Conservation (phyloP, 345 rosid genomes). For the Heritiera fomes region DNA sequence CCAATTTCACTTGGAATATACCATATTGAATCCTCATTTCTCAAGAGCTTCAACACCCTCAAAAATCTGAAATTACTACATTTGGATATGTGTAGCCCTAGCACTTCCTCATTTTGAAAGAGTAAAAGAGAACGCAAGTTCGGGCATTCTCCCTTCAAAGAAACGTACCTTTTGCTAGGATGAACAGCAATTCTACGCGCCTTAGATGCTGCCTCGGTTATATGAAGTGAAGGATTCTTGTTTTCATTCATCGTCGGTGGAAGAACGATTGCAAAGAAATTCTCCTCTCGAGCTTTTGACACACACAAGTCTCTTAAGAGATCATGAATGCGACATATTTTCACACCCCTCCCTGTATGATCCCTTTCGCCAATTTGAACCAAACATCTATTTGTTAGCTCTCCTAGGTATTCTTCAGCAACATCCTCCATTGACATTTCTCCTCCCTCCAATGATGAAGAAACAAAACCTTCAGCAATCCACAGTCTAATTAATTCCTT, state of each 20-base stretch:
- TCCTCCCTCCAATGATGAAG: neutral
- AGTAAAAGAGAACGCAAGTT: neutral
- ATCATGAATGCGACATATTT: slow-evolving; percentile 23
- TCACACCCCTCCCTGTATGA: slow-evolving; percentile 17
- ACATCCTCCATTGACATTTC: slow-evolving; percentile 28
- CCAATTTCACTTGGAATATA: neutral
- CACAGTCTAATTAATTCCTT: slow-evolving; percentile 18
- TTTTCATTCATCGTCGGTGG: neutral
- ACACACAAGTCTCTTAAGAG: slow-evolving; percentile 19
- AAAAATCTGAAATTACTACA: neutral
- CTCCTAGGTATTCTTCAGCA: slow-evolving; percentile 26
- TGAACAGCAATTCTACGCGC: neutral
- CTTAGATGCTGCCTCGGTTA: neutral
- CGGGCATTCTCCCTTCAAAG: neutral
- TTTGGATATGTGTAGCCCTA: neutral
- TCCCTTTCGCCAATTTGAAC: slow-evolving; percentile 10
- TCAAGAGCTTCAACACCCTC: neutral
- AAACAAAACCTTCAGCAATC: slow-evolving; percentile 29
- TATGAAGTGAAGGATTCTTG: too few relatives aligned
- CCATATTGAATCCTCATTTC: neutral
- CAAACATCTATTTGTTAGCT: slow-evolving; percentile 23
- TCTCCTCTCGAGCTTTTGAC: slow-evolving; percentile 10
- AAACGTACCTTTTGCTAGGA: neutral
- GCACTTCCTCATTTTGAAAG: neutral
- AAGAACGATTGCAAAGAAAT: neutral